A percentile compares a stretch with the other conserved stretches of the same genome.
These are phyloP conservation scores for Mycena chlorophos DNA, from an alignment of 768 basidiomycete genomes.

Conservation along the genomic window DNA sequence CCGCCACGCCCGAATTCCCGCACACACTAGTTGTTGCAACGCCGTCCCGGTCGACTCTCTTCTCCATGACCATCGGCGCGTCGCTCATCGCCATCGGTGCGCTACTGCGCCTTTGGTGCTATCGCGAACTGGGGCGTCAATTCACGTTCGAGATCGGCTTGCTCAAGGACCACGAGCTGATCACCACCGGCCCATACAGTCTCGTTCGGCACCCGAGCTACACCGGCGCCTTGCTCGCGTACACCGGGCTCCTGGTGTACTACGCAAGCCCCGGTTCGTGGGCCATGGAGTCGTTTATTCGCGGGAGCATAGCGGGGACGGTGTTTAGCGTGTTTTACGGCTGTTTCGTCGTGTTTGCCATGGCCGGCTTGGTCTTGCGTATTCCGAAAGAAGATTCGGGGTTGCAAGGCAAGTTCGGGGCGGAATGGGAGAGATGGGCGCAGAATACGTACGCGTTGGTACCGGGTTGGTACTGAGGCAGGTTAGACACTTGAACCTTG, in stretches of 20 bases:
- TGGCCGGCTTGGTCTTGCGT: slow-evolving; percentile 21
- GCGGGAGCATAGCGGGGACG: slow-evolving; percentile 28
- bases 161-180: slow-evolving; percentile 15
- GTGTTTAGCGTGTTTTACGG: slow-evolving; percentile 12
- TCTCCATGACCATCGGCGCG: slow-evolving; percentile 10
- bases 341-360: slow-evolving; percentile 8
- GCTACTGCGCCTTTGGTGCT: slow-evolving; percentile 12
- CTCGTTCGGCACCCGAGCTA: slow-evolving; percentile 38
- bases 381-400: slow-evolving; percentile 34
- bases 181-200: slow-evolving; percentile 34
- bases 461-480: slow-evolving; percentile 35
- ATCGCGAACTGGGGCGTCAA: slow-evolving; percentile 12
- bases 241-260: slow-evolving; percentile 32
- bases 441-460: slow-evolving; percentile 29
- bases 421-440: slow-evolving; percentile 36
- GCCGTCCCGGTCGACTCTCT: slow-evolving; percentile 1
- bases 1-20: background rate
- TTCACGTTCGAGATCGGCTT: slow-evolving; percentile 22
- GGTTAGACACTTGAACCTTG: no score
- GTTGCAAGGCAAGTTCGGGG: slow-evolving; percentile 31
- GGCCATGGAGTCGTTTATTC: slow-evolving; percentile 32
- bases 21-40: no score
- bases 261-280: slow-evolving; percentile 34
- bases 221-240: slow-evolving; percentile 27
- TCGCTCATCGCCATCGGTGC: slow-evolving; percentile 10